Evolutionary conservation across 352 stramenopile genomes (phyloP), one percentile per base, ranked within the genome.

Genomic region (Globisporangium abappressorium): DNA sequence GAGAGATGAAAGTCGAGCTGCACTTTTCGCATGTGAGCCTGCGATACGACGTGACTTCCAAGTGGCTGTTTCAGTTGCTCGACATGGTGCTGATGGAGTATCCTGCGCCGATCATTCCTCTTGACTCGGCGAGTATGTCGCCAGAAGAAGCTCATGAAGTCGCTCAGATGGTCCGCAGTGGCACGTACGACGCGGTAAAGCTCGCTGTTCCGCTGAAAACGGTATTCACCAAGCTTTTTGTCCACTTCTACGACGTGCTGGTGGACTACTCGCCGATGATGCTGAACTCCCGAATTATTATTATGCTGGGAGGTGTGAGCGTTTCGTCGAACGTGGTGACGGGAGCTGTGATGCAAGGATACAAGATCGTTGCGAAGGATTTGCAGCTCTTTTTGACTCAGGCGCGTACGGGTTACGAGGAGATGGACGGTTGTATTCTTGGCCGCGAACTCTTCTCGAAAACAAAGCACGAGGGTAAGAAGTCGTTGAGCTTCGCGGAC

Each of bases 301-400:
- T 96, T 34, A 74, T 93, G 47, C 68, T 95, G 8, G 87, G 87
- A 5, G 92, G 86, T 26, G 72, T 94, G 7, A 81, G 75, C 20
- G 74, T 96, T 2, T 94, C 85, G 24, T 95, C 89, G 2, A 96
- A 96, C 71, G 81, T 96, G 5, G 89, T 96, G 20, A 93, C 85
- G 0, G 86, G 85, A 43, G 89, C 89, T n/a, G 66, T 88, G 22
- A 91, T 96, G 70, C 89, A 95, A 68, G 89, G 89, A 7, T 96
- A 93, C 70, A 95, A 96, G 66, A 88, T 96, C 22, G 81, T 80
- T 15, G 76, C 84, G 9, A 79, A 74, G 20, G 89, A 96, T 28
- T 64, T 93, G 56, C 76, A 92, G 58, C 68, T 96, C 0, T 94
- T 83, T 65, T 56, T 94, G 63, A 91, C 85, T 11, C 82, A 90